Evolutionary conservation across 805 yeast species (phyloP).

Genomic region (Candida loeiensis): DNA sequence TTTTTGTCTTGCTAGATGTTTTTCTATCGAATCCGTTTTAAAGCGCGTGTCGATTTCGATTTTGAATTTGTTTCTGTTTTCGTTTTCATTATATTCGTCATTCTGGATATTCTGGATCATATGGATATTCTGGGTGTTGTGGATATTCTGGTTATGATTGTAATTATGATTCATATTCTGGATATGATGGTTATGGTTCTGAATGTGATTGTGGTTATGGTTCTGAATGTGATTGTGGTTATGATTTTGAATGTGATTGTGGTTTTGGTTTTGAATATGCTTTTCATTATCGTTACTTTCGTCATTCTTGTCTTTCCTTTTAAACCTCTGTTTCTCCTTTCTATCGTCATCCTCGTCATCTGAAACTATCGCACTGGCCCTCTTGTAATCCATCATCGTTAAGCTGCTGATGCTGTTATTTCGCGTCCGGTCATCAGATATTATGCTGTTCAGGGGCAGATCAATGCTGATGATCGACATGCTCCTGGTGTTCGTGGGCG

Average conservation of each 20-base stretch:
- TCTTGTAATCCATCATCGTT: slow-evolving; percentile 8
- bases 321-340: neutral
- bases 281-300: neutral
- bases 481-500: slow-evolving; percentile 26
- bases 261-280: too few species aligned
- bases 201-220: too few species aligned
- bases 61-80: neutral
- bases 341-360: slow-evolving; percentile 29
- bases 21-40: neutral
- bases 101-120: too few species aligned
- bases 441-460: slow-evolving; percentile 40
- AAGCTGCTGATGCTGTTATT: slow-evolving; percentile 31
- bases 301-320: neutral
- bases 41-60: neutral
- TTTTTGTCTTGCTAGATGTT: too few species aligned
- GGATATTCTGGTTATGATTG: too few species aligned
- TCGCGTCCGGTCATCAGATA: slow-evolving; percentile 37
- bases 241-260: too few species aligned
- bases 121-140: too few species aligned
- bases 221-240: too few species aligned
- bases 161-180: too few species aligned
- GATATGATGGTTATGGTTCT: too few species aligned
- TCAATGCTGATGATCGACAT: slow-evolving; percentile 36
- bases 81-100: too few species aligned
- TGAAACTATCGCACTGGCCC: slow-evolving; percentile 24